Conservation (phyloP, 352 stramenopile genomes). For the Pythium sukuiense region DNA sequence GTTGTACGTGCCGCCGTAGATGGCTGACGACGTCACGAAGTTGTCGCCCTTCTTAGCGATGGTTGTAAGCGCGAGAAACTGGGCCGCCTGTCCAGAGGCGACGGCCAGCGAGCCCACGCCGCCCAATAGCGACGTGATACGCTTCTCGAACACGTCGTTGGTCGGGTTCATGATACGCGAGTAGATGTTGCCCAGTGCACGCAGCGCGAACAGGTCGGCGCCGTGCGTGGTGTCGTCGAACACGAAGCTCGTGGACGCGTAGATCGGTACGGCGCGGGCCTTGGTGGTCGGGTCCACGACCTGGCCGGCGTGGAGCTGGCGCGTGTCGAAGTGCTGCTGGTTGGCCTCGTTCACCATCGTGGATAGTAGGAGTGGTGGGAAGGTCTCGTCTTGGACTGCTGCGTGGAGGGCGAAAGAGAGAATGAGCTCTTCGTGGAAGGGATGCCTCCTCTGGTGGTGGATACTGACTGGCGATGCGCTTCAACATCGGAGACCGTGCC, state of each 20-base stretch:
- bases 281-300: conserved; percentile 13
- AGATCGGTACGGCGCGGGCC: conserved; percentile 12
- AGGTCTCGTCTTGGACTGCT: too few species aligned
- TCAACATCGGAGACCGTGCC: not conserved
- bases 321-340: conserved; percentile 14
- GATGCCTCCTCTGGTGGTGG: too few species aligned
- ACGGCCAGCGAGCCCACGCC: conserved; percentile 4
- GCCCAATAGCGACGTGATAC: conserved; percentile 5
- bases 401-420: not conserved
- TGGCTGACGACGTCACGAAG: conserved; percentile 3
- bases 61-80: conserved; percentile 12
- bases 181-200: conserved; percentile 15
- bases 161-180: conserved; percentile 18
- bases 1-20: conserved; percentile 18
- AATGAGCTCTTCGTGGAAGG: conserved; percentile 4
- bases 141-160: conserved; percentile 16
- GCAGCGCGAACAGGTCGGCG: conserved; percentile 12
- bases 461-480: not conserved
- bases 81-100: conserved; percentile 8
- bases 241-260: conserved; percentile 16
- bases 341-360: conserved; percentile 9
- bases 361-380: too few species aligned
- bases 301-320: conserved; percentile 15
- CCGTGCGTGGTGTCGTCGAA: conserved; percentile 9
- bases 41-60: conserved; percentile 15